phyloP scores from a whole-genome alignment of 495 filamentous ascomycete genomes.

The Podospora didyma region DNA sequence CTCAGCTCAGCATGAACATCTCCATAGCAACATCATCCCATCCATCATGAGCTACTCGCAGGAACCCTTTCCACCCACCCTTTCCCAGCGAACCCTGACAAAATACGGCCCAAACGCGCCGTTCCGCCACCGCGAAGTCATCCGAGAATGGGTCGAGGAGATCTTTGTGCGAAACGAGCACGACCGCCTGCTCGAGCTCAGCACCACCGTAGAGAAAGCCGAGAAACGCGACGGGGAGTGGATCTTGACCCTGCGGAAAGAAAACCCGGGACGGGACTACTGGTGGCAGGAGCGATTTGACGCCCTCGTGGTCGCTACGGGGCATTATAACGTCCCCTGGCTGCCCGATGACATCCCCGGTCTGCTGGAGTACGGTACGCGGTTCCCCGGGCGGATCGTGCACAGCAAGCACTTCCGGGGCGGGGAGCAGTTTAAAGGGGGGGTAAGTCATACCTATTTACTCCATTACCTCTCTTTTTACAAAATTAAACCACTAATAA shows the following conservation, averaged over 20 bases:
- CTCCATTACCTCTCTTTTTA: not conserved
- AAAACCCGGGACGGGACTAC: constrained; percentile 28
- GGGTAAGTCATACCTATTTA: constrained; percentile 25
- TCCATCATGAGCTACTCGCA: constrained; percentile 37
- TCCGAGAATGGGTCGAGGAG: constrained; percentile 36
- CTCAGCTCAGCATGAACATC: constrained; percentile 39
- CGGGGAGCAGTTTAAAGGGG: constrained; percentile 34
- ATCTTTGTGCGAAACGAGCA: constrained; percentile 34
- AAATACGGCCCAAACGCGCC: constrained; percentile 34
- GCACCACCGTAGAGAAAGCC: constrained; percentile 39
- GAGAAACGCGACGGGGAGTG: constrained; percentile 34
- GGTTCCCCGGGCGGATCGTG: constrained; percentile 29
- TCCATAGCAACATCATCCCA: constrained; percentile 42
- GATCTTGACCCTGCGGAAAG: constrained; percentile 35
- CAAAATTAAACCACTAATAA: not conserved
- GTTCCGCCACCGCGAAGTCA: constrained; percentile 34
- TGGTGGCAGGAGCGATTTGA: constrained; percentile 41
- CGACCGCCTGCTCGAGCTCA: constrained; percentile 31
- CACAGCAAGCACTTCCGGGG: constrained; percentile 34
- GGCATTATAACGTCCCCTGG: constrained; percentile 35
- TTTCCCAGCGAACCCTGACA: constrained; percentile 22
- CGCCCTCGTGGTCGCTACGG: constrained; percentile 28
- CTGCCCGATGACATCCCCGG: constrained; percentile 23
- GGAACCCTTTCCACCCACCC: constrained; percentile 33
- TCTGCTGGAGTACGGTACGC: constrained; percentile 25